These are phyloP conservation scores for Rheum nobile DNA, from an alignment of 148 eudicot genomes.

Conservation along the genomic window DNA sequence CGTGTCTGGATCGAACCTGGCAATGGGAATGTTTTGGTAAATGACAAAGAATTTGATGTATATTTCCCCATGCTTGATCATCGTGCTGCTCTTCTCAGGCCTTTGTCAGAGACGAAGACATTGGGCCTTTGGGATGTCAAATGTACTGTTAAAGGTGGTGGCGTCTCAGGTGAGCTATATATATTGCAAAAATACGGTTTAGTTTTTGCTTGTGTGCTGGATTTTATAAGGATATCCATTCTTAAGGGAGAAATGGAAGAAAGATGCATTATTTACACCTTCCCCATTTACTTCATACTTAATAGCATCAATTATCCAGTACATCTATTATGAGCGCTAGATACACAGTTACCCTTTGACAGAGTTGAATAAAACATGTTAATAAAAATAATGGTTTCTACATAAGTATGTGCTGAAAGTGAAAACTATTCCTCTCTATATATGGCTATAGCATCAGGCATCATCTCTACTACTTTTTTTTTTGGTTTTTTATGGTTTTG, in stretches of 20 bases:
- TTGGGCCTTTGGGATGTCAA: constrained; percentile 79
- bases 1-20: constrained; percentile 96
- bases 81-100: constrained; percentile 95
- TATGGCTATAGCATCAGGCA: neutral
- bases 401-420: neutral
- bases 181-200: neutral
- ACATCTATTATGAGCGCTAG: neutral
- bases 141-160: constrained; percentile 98
- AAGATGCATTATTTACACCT: neutral
- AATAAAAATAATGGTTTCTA: neutral
- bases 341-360: neutral
- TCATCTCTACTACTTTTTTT: neutral
- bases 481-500: neutral
- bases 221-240: neutral
- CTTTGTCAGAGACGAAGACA: constrained; percentile 80
- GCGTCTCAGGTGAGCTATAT: constrained; percentile 52
- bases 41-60: constrained; percentile 81
- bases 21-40: constrained; percentile 60
- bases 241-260: neutral
- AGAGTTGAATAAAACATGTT: neutral
- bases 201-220: neutral
- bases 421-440: neutral
- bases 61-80: constrained; percentile 96
- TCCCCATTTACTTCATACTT: neutral
- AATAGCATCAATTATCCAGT: neutral